Conservation (phyloP, 1,284 basidiomycete species). For the Cryptococcus sp. region DNA sequence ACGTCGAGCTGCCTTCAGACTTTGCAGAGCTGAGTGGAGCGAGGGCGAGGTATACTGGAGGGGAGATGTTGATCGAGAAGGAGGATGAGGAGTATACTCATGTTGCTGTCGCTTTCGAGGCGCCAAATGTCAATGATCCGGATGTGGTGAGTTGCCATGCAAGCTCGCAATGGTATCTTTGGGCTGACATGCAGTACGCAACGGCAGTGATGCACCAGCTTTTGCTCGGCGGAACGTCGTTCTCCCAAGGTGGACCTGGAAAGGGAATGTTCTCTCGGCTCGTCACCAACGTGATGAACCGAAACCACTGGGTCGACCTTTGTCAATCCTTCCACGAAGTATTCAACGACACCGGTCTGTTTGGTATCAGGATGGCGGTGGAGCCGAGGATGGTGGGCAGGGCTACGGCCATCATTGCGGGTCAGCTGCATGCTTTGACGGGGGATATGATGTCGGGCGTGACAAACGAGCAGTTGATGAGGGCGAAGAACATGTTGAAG, state of each 20-base stretch:
- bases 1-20: conserved; percentile 25
- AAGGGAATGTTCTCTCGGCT: conserved; percentile 99
- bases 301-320: conserved; percentile 89
- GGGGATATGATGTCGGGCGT: conserved; percentile 44
- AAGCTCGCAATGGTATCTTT: too few relatives aligned
- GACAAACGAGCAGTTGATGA: conserved; percentile 58
- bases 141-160: conserved; percentile 58
- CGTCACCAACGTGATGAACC: conserved; percentile 96
- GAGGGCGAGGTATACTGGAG: conserved; percentile 75
- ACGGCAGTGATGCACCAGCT: conserved; percentile 78
- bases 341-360: conserved; percentile 89
- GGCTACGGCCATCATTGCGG: conserved; percentile 77
- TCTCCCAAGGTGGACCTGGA: conserved; percentile 71
- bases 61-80: conserved; percentile 61
- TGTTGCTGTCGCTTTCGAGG: conserved; percentile 88
- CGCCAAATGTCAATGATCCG: conserved; percentile 83
- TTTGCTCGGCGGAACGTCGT: conserved; percentile 15
- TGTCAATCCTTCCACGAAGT: conserved; percentile 99
- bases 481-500: conserved; percentile 96
- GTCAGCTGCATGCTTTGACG: conserved; percentile 58
- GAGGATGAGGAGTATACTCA: conserved; percentile 78
- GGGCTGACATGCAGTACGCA: conserved; percentile 56
- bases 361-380: conserved; percentile 89
- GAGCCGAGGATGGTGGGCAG: conserved; percentile 60
- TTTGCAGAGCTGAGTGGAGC: conserved; percentile 47